Evolutionary conservation across 345 rosid species (phyloP).

Genomic region (Boechera retrofracta): DNA sequence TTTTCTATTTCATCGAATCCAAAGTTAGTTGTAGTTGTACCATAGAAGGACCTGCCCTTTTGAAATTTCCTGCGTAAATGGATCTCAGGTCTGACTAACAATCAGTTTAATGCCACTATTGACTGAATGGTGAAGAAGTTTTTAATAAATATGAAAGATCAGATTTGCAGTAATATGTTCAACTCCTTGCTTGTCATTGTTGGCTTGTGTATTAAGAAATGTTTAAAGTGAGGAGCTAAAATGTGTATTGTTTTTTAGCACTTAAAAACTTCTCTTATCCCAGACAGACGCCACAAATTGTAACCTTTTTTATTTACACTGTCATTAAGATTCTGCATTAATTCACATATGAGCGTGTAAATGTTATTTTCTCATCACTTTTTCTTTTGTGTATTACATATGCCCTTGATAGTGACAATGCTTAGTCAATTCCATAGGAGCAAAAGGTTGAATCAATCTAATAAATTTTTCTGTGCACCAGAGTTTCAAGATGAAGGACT

Average conservation of each 20-base stretch:
- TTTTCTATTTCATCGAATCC: neutral
- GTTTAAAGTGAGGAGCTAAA: conserved; percentile 8
- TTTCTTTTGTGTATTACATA: neutral
- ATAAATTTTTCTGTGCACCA: conserved; percentile 40
- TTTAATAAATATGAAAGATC: neutral
- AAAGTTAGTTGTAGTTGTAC: neutral
- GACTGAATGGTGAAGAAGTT: neutral
- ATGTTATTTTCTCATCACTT: conserved; percentile 25
- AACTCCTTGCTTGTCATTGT: conserved; percentile 9
- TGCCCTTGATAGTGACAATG: conserved; percentile 15
- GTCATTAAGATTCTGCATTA: neutral
- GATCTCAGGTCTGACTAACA: conserved; percentile 3
- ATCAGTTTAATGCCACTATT: neutral
- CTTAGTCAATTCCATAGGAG: conserved; percentile 9
- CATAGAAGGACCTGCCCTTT: neutral
- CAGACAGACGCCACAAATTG: conserved; percentile 1
- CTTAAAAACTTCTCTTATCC: neutral
- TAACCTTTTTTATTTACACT: neutral
- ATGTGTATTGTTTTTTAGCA: neutral
- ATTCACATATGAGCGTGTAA: conserved; percentile 5
- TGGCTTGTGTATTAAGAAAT: neutral
- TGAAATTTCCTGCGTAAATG: neutral
- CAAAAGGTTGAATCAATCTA: conserved; percentile 22
- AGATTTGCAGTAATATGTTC: conserved; percentile 10
- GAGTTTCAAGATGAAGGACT: conserved; percentile 68